Percentiles rank a stretch among this genome's conserved stretches.
Conservation (phyloP, 306 rosid species). For the Medicago arabica region DNA sequence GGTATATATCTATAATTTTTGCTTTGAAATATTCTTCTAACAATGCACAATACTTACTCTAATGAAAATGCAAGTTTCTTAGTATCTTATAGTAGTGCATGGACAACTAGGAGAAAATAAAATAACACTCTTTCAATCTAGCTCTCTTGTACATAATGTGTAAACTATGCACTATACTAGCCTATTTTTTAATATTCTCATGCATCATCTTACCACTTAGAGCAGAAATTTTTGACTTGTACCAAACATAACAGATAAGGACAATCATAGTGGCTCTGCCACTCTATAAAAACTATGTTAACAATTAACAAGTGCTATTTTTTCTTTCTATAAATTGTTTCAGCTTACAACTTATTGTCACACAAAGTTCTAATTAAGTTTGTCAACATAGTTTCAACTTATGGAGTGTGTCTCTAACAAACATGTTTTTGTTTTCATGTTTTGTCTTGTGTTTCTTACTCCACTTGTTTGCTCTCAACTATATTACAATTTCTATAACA, state of each 20-base stretch:
- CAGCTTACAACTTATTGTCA: conserved; percentile 26
- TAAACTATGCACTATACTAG: background rate
- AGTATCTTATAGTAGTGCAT: background rate
- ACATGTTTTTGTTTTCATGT: conserved; percentile 42
- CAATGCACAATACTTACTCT: conserved; percentile 35
- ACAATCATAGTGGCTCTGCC: conserved; percentile 63
- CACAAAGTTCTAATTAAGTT: conserved; percentile 36
- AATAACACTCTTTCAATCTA: conserved; percentile 2
- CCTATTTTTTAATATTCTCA: background rate
- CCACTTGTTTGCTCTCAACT: conserved; percentile 69
- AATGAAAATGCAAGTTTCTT: background rate
- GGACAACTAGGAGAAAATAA: conserved; percentile 26
- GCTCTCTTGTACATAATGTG: background rate
- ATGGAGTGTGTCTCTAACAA: conserved; percentile 50
- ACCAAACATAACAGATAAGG: conserved; percentile 52
- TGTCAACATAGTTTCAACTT: background rate
- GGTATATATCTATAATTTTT: conserved; percentile 39
- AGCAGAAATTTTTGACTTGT: conserved; percentile 47
- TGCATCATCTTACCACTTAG: conserved; percentile 59
- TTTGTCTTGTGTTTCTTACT: conserved; percentile 57
- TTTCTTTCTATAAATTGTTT: conserved; percentile 48
- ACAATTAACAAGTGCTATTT: conserved; percentile 18
- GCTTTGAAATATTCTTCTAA: conserved; percentile 42
- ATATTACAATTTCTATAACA: conserved; percentile 67
- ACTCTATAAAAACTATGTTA: conserved; percentile 38